These are phyloP conservation scores for Acarospora socialis DNA, from an alignment of 2,329 filamentous ascomycete species.

Conservation along the genomic window DNA sequence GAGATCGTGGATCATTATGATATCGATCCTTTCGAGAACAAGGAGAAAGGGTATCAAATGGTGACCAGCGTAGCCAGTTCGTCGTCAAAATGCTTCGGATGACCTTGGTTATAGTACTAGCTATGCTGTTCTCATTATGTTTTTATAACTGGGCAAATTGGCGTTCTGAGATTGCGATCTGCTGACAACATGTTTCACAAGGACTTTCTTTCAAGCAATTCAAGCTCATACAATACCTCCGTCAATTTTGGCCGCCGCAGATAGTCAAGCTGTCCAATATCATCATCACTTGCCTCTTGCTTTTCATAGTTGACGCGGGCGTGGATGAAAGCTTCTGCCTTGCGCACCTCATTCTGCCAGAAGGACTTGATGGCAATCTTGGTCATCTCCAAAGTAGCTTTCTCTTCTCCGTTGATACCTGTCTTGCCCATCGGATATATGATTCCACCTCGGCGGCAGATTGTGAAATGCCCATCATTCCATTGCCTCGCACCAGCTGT, in stretches of 20 bases:
- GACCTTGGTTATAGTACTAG: too few species aligned
- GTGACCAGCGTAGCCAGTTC: too few species aligned
- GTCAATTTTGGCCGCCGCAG: slow-evolving; percentile 1
- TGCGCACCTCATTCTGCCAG: neutral
- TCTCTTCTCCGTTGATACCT: slow-evolving; percentile 1
- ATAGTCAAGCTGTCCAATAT: neutral
- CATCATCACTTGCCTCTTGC: neutral
- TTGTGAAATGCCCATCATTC: neutral
- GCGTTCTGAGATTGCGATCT: neutral
- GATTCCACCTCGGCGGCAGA: neutral
- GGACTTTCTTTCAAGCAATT: neutral
- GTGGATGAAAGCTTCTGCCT: slow-evolving; percentile 1
- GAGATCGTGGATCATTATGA: neutral
- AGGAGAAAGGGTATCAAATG: neutral
- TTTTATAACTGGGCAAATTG: too few species aligned
- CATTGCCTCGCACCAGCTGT: slow-evolving; percentile 21
- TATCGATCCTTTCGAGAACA: neutral
- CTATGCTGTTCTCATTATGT: too few species aligned
- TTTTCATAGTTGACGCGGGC: neutral
- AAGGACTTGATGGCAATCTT: slow-evolving; percentile 1
- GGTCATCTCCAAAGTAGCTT: neutral
- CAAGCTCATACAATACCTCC: neutral
- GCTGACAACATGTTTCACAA: neutral
- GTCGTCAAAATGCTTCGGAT: too few species aligned
- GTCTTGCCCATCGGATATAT: neutral